phyloP scores from a whole-genome alignment of 2,329 filamentous ascomycete genomes.

The Fusarium cyanostomum region DNA sequence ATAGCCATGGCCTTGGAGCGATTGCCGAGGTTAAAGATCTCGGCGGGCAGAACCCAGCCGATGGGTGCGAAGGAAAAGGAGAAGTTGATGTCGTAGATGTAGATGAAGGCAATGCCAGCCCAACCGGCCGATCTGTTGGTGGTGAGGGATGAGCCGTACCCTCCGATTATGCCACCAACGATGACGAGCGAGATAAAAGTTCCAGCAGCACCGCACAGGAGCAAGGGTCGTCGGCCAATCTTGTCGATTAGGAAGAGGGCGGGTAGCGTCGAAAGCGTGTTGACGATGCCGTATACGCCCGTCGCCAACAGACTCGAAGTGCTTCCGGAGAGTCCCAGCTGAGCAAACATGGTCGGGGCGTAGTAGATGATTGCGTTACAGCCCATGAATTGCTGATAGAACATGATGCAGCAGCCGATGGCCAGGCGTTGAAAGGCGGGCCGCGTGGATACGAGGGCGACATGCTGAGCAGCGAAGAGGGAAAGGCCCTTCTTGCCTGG shows the following conservation, averaged over 20 bases:
- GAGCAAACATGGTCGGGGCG: conserved; percentile 56
- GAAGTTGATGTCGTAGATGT: conserved; percentile 71
- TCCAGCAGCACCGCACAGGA: conserved; percentile 70
- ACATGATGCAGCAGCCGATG: conserved; percentile 65
- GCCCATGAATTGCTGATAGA: conserved; percentile 62
- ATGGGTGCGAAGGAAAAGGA: conserved; percentile 71
- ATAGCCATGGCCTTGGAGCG: conserved; percentile 69
- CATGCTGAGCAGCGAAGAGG: conserved; percentile 47
- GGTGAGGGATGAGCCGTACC: conserved; percentile 51
- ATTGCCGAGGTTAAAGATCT: conserved; percentile 67
- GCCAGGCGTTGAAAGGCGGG: conserved; percentile 55
- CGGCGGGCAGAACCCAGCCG: conserved; percentile 72
- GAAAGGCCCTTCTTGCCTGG: conserved; percentile 44
- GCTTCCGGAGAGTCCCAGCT: conserved; percentile 54
- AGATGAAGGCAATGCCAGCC: conserved; percentile 71
- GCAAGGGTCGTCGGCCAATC: conserved; percentile 68
- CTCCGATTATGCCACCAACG: conserved; percentile 61
- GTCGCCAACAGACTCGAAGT: conserved; percentile 62
- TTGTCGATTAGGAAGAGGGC: conserved; percentile 62
- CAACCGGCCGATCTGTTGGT: conserved; percentile 54
- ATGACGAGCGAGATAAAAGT: conserved; percentile 69
- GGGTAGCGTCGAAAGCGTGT: conserved; percentile 56
- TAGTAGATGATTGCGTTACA: conserved; percentile 61
- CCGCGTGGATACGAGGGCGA: conserved; percentile 43
- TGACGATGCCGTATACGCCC: conserved; percentile 66